Base-by-base conservation (phyloP, 768 basidiomycete species). In the Gyrodon lividus region DNA sequence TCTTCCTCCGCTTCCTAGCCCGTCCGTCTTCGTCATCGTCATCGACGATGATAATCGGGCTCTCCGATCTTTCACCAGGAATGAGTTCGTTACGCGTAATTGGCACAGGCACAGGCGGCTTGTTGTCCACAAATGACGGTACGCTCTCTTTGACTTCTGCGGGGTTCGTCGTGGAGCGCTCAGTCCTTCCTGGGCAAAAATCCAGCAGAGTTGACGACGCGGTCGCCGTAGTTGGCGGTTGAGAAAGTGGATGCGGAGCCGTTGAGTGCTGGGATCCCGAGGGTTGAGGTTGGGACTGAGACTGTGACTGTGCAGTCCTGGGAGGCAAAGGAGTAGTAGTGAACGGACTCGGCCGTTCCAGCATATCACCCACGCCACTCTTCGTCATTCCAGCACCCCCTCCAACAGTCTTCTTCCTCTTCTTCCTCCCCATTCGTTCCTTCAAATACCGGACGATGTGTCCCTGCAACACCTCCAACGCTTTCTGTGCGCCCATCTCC, bases 371-470 rank as follows among this genome's bases (percentile, higher is more conserved):
- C 75, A 63, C 77, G 63, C 24, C 68, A 56, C 50, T 67, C 61
- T 77, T 58, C 51, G 70, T 69, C 62, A 74, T 64, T 49, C 70
- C 72, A 60, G 77, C 77, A 45, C 78, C 77, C 58, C 77, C 65
- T 17, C 46, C 33, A 16, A 56, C 65, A 46, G 35, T 64, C 62
- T 61, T 78, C 70, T 50, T 74, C 68, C 68, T 73, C 68, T 66
- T 68, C 49, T 68, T 68, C 53, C 64, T 66, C 12, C 65, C 62
- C 57, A 83, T 80, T 56, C 74, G 76, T 66, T 92, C 89, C 70
- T 94, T 95, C 63, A 93, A 70, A 54, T 85, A 89, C 48, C 87
- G 80, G 38, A 92, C 89, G 66, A 95, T 90, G 60, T 93, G 88
- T 2, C 80, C 83, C 55, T 92, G 92, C 50, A 96, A 72, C 19